phyloP scores from a whole-genome alignment of 345 rosid genomes.

The Euclidium syriacum region DNA sequence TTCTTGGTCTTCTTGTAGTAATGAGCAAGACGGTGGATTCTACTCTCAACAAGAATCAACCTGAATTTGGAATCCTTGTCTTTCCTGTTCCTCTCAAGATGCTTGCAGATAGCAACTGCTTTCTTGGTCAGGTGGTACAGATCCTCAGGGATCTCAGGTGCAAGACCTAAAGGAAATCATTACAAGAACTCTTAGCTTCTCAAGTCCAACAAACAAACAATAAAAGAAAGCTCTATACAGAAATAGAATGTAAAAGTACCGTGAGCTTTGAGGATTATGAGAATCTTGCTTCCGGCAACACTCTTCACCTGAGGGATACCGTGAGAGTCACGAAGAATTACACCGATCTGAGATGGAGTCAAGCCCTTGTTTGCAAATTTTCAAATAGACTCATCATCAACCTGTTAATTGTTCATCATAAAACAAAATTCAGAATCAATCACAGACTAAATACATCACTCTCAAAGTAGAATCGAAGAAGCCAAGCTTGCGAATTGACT shows the following conservation, averaged over 20 bases:
- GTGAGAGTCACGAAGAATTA: constrained; percentile 73
- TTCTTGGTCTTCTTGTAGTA: constrained; percentile 96
- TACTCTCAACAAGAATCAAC: constrained; percentile 87
- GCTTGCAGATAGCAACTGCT: constrained; percentile 91
- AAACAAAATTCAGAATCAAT: not conserved
- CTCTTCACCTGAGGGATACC: constrained; percentile 68
- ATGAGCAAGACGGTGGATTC: constrained; percentile 90
- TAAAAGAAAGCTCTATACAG: not conserved
- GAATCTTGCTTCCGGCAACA: constrained; percentile 65
- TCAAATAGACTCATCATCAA: constrained; percentile 62
- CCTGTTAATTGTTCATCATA: constrained; percentile 30
- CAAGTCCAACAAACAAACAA: no score
- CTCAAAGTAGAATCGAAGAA: not conserved
- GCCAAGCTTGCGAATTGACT: no score
- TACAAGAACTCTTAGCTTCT: not conserved
- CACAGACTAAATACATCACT: not conserved
- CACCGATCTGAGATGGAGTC: constrained; percentile 79
- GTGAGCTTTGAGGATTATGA: constrained; percentile 59
- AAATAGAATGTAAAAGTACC: constrained; percentile 33
- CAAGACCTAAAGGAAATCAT: constrained; percentile 42
- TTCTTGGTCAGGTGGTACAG: constrained; percentile 87
- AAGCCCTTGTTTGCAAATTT: constrained; percentile 73
- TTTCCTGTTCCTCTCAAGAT: constrained; percentile 94
- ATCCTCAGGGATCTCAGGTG: constrained; percentile 93
- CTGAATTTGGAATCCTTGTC: constrained; percentile 93